A percentile compares a stretch with the other conserved stretches of the same genome.
Conservation (phyloP, 2,329 filamentous ascomycete species). For the Penicillium sp. region DNA sequence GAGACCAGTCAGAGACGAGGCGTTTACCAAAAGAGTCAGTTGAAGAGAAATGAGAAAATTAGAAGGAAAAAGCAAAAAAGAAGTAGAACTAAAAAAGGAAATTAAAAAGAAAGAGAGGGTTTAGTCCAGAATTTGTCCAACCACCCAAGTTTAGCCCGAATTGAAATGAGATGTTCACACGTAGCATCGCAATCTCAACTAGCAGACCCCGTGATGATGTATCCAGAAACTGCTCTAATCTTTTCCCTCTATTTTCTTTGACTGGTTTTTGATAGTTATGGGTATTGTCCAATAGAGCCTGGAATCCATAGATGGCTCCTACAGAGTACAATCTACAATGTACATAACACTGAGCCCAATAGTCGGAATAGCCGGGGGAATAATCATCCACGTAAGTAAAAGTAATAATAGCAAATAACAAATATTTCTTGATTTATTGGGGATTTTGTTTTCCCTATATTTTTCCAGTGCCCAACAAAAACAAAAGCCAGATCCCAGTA, state of each 20-base stretch:
- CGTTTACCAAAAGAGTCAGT: constrained; percentile 15
- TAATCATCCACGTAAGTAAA: neutral
- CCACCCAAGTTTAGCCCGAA: constrained; percentile 1
- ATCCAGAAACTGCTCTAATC: neutral
- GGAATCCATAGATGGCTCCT: neutral
- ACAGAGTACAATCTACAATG: neutral
- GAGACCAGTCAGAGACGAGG: constrained; percentile 4
- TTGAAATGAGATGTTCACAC: constrained; percentile 6
- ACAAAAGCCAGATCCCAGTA: constrained; percentile 5
- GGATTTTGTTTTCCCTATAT: neutral
- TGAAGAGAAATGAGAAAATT: constrained; percentile 11
- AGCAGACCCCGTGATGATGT: constrained; percentile 4
- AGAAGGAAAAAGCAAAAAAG: neutral
- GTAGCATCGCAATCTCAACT: constrained; percentile 8
- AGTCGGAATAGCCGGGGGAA: neutral
- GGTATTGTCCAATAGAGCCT: no score
- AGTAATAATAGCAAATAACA: neutral
- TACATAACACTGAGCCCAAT: neutral
- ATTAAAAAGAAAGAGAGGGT: neutral
- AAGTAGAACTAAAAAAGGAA: neutral
- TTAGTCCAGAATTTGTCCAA: neutral
- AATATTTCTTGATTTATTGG: neutral
- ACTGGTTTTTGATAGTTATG: neutral
- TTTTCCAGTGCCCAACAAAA: neutral
- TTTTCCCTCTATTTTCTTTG: neutral